These are phyloP conservation scores for Talaromyces trachyspermus DNA, from an alignment of 495 filamentous ascomycete genomes.

Conservation along the genomic window DNA sequence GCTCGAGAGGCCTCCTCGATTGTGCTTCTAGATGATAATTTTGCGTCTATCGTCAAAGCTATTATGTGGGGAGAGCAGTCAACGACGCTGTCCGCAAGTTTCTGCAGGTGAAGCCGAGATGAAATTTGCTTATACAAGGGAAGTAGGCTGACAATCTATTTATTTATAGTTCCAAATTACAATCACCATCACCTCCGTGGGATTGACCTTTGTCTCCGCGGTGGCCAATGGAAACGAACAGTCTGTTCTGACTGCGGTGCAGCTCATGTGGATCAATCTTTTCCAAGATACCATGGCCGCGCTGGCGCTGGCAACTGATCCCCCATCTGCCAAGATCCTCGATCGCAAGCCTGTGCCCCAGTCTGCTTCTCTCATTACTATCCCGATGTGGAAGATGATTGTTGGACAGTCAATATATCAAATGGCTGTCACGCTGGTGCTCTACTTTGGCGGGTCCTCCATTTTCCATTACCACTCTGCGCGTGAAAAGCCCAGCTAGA, in stretches of 20 bases:
- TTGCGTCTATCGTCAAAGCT: slow-evolving; percentile 70
- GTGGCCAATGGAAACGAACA: slow-evolving; percentile 48
- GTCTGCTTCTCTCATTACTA: slow-evolving; percentile 57
- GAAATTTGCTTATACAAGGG: neutral
- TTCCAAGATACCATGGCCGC: slow-evolving; percentile 82
- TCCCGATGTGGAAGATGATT: slow-evolving; percentile 79
- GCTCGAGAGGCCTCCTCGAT: slow-evolving; percentile 83
- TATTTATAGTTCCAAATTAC: slow-evolving; percentile 79
- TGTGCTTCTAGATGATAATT: slow-evolving; percentile 77
- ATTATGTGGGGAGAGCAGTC: slow-evolving; percentile 77
- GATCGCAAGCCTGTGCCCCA: slow-evolving; percentile 59
- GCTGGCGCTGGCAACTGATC: slow-evolving; percentile 66
- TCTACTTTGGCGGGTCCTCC: slow-evolving; percentile 53
- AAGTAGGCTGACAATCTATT: slow-evolving; percentile 32
- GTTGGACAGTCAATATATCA: slow-evolving; percentile 65
- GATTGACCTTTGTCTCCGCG: slow-evolving; percentile 62
- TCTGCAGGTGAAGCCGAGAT: slow-evolving; percentile 43
- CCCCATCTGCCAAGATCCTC: slow-evolving; percentile 53
- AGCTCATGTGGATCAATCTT: slow-evolving; percentile 79
- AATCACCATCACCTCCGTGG: slow-evolving; percentile 67
- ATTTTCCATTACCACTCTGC: slow-evolving; percentile 39
- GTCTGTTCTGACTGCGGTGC: slow-evolving; percentile 63
- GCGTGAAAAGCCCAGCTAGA: slow-evolving; percentile 20
- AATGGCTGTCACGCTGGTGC: slow-evolving; percentile 54
- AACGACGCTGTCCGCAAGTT: slow-evolving; percentile 90